Base-by-base conservation (phyloP, 1,284 basidiomycete genomes). In the Cryptococcus maquisensis region DNA sequence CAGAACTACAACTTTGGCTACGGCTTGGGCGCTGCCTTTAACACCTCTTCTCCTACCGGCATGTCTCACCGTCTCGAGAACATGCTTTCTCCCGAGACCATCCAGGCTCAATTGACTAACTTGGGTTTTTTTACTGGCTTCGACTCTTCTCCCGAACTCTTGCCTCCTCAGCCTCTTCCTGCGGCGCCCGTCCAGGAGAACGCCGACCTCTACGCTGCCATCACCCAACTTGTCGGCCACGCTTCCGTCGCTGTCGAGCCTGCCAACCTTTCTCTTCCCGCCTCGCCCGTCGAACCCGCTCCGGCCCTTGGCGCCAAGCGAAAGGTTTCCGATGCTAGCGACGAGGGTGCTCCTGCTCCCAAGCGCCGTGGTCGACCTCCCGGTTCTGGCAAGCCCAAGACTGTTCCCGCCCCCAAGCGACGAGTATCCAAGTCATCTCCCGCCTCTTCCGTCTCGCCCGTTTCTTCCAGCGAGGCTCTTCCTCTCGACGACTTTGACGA, bases 311-410 rank as follows among this genome's bases (percentile, higher is more conserved):
- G 23, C 26, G 54, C 65, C 53, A 71, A 71, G 66, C 66, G 69
- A 51, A 71, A 71, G 61, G 55, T 44, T 10, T 65, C 64, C 6
- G 62, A 65, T 21, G 32, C 41, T 9, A 61, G 59, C 40, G 59
- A 57, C 16, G 42, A 50, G 4, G 54, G 36, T 23, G 52, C 50
- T 21, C 46, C 51, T 24, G 55, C 45, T 5, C 51, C 54, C 51
- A 68, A 68, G 62, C 62, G 61, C 43, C 63, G 69, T 12, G 67
- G 66, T 24, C 62, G 66, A 41, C 62, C 63, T 40, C 61, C 63
- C 16, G 58, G 58, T 4, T 51, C 58, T 24, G 49, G 45, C 56
- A 65, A 65, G 49, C 18, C 45, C 46, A 60, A 60, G 52, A 10
- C 52, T n/a, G 38, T 57, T 44, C 62, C 62, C 57, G 57, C 60